Percentiles rank a stretch among this genome's conserved stretches.
These are phyloP conservation scores for Apiotrichum akiyoshidainum DNA, from an alignment of 1,284 basidiomycete genomes.

Conservation along the genomic window DNA sequence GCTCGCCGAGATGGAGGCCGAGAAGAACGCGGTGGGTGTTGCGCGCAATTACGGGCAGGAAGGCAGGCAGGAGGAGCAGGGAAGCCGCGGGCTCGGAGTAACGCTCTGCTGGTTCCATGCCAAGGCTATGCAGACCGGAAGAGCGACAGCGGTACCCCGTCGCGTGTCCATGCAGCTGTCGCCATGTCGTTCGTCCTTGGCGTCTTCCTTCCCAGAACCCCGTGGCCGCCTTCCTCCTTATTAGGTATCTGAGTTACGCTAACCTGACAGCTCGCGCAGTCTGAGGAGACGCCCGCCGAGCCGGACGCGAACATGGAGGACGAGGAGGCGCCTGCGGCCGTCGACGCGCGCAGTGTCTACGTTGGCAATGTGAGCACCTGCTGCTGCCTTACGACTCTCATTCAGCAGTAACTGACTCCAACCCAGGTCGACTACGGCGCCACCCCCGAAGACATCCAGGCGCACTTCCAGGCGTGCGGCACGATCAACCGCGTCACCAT, in stretches of 20 bases:
- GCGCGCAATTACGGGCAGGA: slow-evolving; percentile 33
- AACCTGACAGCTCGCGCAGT: slow-evolving; percentile 17
- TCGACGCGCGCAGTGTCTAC: slow-evolving; percentile 87
- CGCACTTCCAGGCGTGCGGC: slow-evolving; percentile 94
- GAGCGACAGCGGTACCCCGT: neutral
- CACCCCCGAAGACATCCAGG: slow-evolving; percentile 97
- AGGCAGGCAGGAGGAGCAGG: neutral
- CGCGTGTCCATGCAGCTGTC: no score
- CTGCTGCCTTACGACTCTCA: neutral
- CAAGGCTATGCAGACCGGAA: neutral
- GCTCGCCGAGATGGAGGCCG: slow-evolving; percentile 82
- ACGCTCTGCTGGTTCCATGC: no score
- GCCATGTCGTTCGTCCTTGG: no score
- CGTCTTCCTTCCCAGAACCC: no score
- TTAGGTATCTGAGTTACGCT: neutral
- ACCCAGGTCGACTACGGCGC: slow-evolving; percentile 92
- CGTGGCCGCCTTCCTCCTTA: neutral
- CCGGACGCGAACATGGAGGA: slow-evolving; percentile 60
- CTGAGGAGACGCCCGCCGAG: slow-evolving; percentile 16
- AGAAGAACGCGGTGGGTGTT: slow-evolving; percentile 61
- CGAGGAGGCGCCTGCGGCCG: slow-evolving; percentile 58
- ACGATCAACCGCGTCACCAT: slow-evolving; percentile 99
- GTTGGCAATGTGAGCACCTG: slow-evolving; percentile 82
- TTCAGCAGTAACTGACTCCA: neutral
- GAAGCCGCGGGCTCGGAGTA: neutral